Evolutionary conservation across 495 filamentous ascomycete species (phyloP), one percentile per base, ranked within the genome.

Genomic region (Xylaria longipes): DNA sequence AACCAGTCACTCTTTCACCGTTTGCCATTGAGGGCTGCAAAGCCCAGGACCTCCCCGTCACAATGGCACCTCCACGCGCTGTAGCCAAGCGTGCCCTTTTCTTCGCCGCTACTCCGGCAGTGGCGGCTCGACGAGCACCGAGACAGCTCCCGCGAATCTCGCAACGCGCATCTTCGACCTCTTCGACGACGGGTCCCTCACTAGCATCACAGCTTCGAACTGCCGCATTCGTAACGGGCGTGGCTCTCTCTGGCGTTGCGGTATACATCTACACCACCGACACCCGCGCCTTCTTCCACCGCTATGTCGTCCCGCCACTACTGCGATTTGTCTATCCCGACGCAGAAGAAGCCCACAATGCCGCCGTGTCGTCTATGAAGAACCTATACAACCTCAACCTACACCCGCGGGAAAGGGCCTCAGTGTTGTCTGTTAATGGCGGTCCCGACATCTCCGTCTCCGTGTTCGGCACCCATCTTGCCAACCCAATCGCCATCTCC

Each of bases 291-390:
- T 91, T 91, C 75, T 76, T 95, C 68, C 96, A 98, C 84, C 87
- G 88, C 70, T 97, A 92, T 81, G 83, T 92, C n/a, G 83, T 93
- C 39, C 91, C 94, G 31, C 94, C 90, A 22, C 79, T 91, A 56
- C 83, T 98, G 15, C 88, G 95, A 15, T 76, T 84, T 65, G 15
- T 97, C 39, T 94, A 83, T 76, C 87, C 91, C 1, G 95, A 98
- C 80, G 94, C 94, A 48, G 96, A 98, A 80, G 93, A 94, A 41
- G 96, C 96, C 27, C 96, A 99, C 78, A 89, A 95, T 73, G 83
- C 87, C 63, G 92, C 93, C 31, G 92, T 92, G 15, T 82, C 86
- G 35, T 82, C 85, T 7, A 80, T 99, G 80, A 91, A 91, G 75
- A 86, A 83, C 1, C 89, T 93, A 50, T 91, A 90, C 72, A 84